Conservation (phyloP, 495 filamentous ascomycete species). For the Articulospora tetracladia region DNA sequence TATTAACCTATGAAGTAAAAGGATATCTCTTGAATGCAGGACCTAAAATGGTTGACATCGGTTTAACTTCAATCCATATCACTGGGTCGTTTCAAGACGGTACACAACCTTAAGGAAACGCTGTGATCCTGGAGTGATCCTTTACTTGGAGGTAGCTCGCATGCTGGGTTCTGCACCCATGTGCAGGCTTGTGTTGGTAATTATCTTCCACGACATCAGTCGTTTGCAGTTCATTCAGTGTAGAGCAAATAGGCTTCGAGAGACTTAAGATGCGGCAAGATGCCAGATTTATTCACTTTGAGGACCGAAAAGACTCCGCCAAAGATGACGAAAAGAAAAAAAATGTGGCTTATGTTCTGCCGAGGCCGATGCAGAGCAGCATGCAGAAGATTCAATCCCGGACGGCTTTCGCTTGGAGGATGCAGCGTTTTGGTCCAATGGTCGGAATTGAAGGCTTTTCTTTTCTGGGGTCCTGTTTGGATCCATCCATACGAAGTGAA, state of each 20-base stretch:
- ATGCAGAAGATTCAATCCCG: background rate
- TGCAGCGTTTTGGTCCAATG: background rate
- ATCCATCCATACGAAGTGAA: too few relatives aligned
- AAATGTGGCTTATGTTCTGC: background rate
- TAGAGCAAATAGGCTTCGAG: too few relatives aligned
- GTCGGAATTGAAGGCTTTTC: background rate
- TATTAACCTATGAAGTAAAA: background rate
- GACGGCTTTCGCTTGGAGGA: background rate
- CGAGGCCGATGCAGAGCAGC: background rate
- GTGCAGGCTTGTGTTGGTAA: background rate
- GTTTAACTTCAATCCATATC: background rate
- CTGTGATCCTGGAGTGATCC: too few relatives aligned
- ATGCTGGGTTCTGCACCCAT: too few relatives aligned
- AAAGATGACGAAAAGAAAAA: background rate
- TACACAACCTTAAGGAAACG: background rate
- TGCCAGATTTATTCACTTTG: background rate
- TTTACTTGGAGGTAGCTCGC: too few relatives aligned
- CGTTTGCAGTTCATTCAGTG: too few relatives aligned
- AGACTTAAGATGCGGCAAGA: too few relatives aligned
- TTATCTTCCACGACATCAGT: background rate
- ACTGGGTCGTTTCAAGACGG: background rate
- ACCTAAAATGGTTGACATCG: background rate
- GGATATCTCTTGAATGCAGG: background rate
- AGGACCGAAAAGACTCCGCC: background rate
- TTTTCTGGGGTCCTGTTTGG: background rate